phyloP scores from a whole-genome alignment of 2,329 filamentous ascomycete species.

The Thelonectria discophora region DNA sequence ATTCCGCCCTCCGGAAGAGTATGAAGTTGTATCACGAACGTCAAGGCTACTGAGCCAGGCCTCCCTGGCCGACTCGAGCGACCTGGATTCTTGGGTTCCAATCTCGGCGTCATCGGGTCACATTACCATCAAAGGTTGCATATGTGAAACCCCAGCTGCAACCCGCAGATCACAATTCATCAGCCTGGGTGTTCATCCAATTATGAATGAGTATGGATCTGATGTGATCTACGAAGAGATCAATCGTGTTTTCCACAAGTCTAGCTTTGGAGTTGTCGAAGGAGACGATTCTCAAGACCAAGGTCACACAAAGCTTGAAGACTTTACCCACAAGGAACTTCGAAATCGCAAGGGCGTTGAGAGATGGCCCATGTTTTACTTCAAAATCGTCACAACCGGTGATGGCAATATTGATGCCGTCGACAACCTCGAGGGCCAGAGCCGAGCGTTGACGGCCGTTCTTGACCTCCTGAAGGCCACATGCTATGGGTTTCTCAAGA shows the following conservation, averaged over 20 bases:
- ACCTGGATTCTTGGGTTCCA: constrained; percentile 71
- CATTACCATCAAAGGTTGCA: constrained; percentile 72
- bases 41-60: constrained; percentile 71
- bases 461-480: constrained; percentile 73
- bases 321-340: constrained; percentile 60
- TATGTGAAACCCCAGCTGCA: constrained; percentile 75
- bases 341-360: constrained; percentile 71
- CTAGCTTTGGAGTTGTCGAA: constrained; percentile 75
- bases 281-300: constrained; percentile 50
- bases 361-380: constrained; percentile 87
- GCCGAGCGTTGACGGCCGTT: constrained; percentile 58
- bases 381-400: constrained; percentile 66
- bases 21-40: constrained; percentile 36
- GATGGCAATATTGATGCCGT: constrained; percentile 47
- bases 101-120: constrained; percentile 71
- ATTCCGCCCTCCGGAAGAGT: constrained; percentile 44
- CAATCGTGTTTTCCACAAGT: constrained; percentile 79
- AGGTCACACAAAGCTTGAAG: constrained; percentile 52
- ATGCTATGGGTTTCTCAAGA: constrained; percentile 77
- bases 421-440: constrained; percentile 54
- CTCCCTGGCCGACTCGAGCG: constrained; percentile 64
- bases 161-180: constrained; percentile 82
- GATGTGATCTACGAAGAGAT: constrained; percentile 79
- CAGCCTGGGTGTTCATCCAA: constrained; percentile 75
- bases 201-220: constrained; percentile 63